phyloP scores from a whole-genome alignment of 208 protist genomes.

The Leishmania lainsoni region DNA sequence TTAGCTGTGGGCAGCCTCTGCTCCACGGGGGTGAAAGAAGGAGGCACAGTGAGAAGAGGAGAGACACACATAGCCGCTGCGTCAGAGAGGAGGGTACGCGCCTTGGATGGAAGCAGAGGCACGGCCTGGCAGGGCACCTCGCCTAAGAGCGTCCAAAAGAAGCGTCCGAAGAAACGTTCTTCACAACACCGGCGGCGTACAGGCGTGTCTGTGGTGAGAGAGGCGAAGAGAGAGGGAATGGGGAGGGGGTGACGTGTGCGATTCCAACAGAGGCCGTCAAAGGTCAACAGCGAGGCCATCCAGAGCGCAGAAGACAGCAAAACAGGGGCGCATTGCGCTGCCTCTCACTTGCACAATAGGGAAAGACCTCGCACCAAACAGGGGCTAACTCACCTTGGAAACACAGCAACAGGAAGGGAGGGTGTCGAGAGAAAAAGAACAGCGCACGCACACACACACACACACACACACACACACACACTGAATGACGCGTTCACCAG shows the following conservation, averaged over 20 bases:
- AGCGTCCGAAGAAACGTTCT: neutral
- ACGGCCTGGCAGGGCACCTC: neutral
- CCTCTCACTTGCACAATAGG: neutral
- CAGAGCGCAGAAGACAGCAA: neutral
- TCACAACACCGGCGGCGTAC: neutral
- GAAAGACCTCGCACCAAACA: neutral
- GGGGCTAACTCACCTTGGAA: neutral
- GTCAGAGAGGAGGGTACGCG: neutral
- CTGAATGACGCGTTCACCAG: neutral
- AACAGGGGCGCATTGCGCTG: neutral
- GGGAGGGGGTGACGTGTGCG: neutral
- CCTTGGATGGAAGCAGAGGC: neutral
- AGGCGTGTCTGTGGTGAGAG: neutral
- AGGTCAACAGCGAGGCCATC: neutral
- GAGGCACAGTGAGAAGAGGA: neutral
- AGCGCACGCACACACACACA: too few relatives aligned
- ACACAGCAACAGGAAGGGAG: neutral
- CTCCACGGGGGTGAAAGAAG: neutral
- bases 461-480: neutral
- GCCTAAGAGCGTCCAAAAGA: neutral
- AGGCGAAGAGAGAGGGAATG: neutral
- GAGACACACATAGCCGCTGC: neutral
- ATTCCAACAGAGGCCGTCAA: neutral
- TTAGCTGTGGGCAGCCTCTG: neutral
- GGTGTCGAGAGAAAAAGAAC: neutral